These are phyloP conservation scores for Dendrobium officinale DNA, from an alignment of 106 monocot species.

Conservation along the genomic window DNA sequence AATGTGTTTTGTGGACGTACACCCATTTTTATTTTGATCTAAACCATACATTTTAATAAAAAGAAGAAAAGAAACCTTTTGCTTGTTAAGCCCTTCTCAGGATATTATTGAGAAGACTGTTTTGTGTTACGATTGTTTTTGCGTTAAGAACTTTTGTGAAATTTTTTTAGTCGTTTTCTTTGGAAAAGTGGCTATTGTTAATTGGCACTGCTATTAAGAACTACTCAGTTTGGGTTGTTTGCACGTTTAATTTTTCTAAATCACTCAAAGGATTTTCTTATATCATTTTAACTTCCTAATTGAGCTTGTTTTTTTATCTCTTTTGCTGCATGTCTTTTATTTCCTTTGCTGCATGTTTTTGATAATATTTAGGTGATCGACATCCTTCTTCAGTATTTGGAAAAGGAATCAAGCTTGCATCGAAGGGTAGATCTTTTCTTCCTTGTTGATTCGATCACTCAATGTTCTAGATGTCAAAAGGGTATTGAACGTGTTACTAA, in stretches of 20 bases:
- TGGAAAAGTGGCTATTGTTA: neutral
- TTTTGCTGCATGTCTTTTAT: neutral
- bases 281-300: neutral
- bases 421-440: conserved; percentile 81
- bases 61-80: neutral
- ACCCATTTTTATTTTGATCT: too few relatives aligned
- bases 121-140: conserved; percentile 2
- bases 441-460: conserved; percentile 90
- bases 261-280: neutral
- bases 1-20: neutral
- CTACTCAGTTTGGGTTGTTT: neutral
- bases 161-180: neutral
- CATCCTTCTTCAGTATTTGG: conserved; percentile 68
- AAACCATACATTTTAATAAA: too few relatives aligned
- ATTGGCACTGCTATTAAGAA: neutral
- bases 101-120: neutral
- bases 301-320: neutral
- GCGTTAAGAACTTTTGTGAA: neutral
- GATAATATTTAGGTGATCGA: conserved; percentile 60
- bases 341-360: neutral
- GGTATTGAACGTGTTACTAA: conserved; percentile 17
- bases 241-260: neutral
- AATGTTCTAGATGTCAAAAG: conserved; percentile 60
- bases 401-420: conserved; percentile 67
- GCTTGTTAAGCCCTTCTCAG: neutral